A percentile compares a stretch with the other conserved stretches of the same genome.
These are phyloP conservation scores for Xylaria venustula DNA, from an alignment of 495 filamentous ascomycete species.

Conservation along the genomic window DNA sequence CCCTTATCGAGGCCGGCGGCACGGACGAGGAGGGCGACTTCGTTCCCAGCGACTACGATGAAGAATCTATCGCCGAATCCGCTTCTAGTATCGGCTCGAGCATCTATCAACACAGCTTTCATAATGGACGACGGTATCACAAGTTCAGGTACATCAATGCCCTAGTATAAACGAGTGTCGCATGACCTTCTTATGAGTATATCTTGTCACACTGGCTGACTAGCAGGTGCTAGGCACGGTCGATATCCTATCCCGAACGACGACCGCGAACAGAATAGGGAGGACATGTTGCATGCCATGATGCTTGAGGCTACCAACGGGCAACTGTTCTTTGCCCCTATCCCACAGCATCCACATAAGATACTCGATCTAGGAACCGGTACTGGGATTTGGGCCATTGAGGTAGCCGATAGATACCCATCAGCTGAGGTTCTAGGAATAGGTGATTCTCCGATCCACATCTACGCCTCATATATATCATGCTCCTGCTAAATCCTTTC, in stretches of 20 bases:
- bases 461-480: background rate
- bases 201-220: background rate
- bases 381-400: conserved; percentile 63
- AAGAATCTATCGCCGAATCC: conserved; percentile 22
- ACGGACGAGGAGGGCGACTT: conserved; percentile 27
- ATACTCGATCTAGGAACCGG: conserved; percentile 64
- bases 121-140: conserved; percentile 62
- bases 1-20: conserved; percentile 21
- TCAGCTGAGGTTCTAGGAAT: conserved; percentile 57
- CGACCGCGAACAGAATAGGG: conserved; percentile 23
- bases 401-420: conserved; percentile 47
- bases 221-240: conserved; percentile 5
- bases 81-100: conserved; percentile 42
- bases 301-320: conserved; percentile 47
- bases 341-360: conserved; percentile 41
- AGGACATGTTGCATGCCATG: conserved; percentile 57
- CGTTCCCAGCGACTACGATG: conserved; percentile 30
- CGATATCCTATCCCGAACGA: conserved; percentile 29
- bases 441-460: background rate
- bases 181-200: background rate
- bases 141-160: conserved; percentile 49
- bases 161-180: background rate
- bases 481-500: conserved; percentile 25
- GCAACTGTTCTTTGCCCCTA: conserved; percentile 52
- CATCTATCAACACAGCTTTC: conserved; percentile 44